phyloP scores from a whole-genome alignment of 2,329 filamentous ascomycete genomes.

The Aspergillus vadensis region DNA sequence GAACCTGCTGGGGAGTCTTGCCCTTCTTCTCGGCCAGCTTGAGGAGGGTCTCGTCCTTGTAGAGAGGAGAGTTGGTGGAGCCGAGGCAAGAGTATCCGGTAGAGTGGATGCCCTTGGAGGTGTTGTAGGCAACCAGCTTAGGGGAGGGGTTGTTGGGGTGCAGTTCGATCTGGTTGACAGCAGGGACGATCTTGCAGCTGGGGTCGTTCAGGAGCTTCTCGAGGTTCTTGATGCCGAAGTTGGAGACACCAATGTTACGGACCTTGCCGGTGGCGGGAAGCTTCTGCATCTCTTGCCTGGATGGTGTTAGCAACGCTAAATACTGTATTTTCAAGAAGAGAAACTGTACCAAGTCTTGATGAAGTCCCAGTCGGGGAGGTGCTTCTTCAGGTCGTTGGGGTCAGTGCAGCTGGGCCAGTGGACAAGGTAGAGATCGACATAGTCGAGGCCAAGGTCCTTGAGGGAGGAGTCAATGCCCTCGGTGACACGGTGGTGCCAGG shows the following conservation, averaged over 20 bases:
- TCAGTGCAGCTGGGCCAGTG: slow-evolving; percentile 65
- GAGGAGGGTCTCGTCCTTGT: slow-evolving; percentile 55
- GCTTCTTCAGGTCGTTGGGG: slow-evolving; percentile 57
- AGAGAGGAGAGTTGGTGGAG: slow-evolving; percentile 57
- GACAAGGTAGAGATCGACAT: slow-evolving; percentile 73
- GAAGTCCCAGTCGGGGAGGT: slow-evolving; percentile 77
- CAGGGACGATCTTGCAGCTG: slow-evolving; percentile 58
- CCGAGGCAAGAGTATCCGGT: slow-evolving; percentile 60
- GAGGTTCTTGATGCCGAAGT: slow-evolving; percentile 79
- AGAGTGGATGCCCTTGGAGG: slow-evolving; percentile 56
- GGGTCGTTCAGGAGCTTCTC: slow-evolving; percentile 71
- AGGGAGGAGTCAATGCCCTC: slow-evolving; percentile 64
- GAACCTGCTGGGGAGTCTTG: slow-evolving; percentile 58
- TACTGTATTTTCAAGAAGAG: too few relatives aligned
- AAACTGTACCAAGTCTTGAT: slow-evolving; percentile 67
- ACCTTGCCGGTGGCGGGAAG: slow-evolving; percentile 60
- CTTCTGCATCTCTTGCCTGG: slow-evolving; percentile 54
- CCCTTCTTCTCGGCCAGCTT: slow-evolving; percentile 58
- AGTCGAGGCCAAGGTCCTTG: slow-evolving; percentile 65
- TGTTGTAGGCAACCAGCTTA: slow-evolving; percentile 54
- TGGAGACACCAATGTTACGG: slow-evolving; percentile 80
- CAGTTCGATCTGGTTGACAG: slow-evolving; percentile 56
- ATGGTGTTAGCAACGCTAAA: slow-evolving; percentile 60
- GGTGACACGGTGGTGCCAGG: slow-evolving; percentile 62
- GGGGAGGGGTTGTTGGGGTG: slow-evolving; percentile 72